phyloP scores from a whole-genome alignment of 108 stramenopile genomes.

The Chaetoceros tenuissimus region DNA sequence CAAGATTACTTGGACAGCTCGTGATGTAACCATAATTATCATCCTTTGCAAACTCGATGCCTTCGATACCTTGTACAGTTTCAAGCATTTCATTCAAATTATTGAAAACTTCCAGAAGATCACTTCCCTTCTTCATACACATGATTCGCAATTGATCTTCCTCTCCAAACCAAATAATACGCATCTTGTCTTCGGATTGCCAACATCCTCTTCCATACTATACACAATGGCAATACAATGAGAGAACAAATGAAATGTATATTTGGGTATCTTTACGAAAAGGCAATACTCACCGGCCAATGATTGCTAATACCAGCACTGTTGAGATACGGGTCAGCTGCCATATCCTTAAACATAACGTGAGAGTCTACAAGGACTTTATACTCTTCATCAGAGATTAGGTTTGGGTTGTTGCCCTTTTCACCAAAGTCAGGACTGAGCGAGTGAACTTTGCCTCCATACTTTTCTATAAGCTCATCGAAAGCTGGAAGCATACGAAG shows the following conservation, averaged over 20 bases:
- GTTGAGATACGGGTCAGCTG: slow-evolving; percentile 47
- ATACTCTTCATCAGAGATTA: slow-evolving; percentile 35
- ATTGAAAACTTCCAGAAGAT: slow-evolving; percentile 43
- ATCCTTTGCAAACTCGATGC: slow-evolving; percentile 38
- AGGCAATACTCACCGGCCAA: too few species aligned
- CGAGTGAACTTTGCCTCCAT: slow-evolving; percentile 39
- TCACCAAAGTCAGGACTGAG: slow-evolving; percentile 43
- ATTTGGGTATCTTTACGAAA: too few species aligned
- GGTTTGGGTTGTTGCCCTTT: slow-evolving; percentile 33
- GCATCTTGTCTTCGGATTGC: slow-evolving; percentile 43
- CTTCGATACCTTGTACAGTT: slow-evolving; percentile 31
- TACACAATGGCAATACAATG: too few species aligned
- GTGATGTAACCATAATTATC: slow-evolving; percentile 54
- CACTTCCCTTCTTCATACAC: slow-evolving; percentile 55
- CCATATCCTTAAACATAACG: slow-evolving; percentile 49
- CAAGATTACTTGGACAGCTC: slow-evolving; percentile 68
- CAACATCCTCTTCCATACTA: slow-evolving; percentile 58
- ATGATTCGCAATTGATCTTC: slow-evolving; percentile 63
- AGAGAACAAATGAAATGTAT: too few species aligned
- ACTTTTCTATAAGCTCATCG: slow-evolving; percentile 28
- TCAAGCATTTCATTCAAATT: slow-evolving; percentile 36
- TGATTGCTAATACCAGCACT: slow-evolving; percentile 41
- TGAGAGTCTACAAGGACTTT: slow-evolving; percentile 38
- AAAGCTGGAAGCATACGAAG: slow-evolving; percentile 40
- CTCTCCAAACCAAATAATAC: slow-evolving; percentile 62